Conservation (phyloP, 345 rosid genomes). For the Orychophragmus violaceus region DNA sequence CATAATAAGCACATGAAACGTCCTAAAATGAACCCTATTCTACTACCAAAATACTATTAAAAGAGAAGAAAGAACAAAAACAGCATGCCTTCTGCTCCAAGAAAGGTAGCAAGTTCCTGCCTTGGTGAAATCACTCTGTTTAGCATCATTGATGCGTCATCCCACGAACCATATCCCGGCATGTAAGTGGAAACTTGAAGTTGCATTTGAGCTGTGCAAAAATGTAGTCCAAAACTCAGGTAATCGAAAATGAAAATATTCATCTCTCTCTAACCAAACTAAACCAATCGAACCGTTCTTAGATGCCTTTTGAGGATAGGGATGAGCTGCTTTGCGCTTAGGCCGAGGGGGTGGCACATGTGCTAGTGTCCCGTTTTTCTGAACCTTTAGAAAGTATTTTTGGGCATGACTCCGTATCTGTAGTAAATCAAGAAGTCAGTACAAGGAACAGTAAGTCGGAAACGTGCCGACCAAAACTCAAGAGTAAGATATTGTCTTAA, state of each 20-base stretch:
- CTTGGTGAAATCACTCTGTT: constrained; percentile 40
- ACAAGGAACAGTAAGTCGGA: not conserved
- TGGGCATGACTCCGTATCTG: constrained; percentile 99
- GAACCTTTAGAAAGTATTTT: constrained; percentile 93
- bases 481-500: constrained; percentile 2
- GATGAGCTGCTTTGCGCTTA: constrained; percentile 93
- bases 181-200: constrained; percentile 50
- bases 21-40: constrained; percentile 29
- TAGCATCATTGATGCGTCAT: constrained; percentile 53
- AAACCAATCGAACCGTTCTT: constrained; percentile 53
- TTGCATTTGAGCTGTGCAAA: constrained; percentile 44
- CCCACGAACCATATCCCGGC: constrained; percentile 56
- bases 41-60: constrained; percentile 13
- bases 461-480: not conserved
- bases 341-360: constrained; percentile 99
- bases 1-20: constrained; percentile 69
- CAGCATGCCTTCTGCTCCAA: constrained; percentile 52
- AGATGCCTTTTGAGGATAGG: constrained; percentile 90
- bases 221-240: constrained; percentile 1
- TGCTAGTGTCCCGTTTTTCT: constrained; percentile 80
- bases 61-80: constrained; percentile 2
- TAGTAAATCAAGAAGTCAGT: not conserved
- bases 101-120: constrained; percentile 43
- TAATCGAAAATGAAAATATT: not conserved
- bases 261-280: not conserved